Base-by-base conservation (phyloP, 2,329 filamentous ascomycete species). In the Trichoderma harzianum region DNA sequence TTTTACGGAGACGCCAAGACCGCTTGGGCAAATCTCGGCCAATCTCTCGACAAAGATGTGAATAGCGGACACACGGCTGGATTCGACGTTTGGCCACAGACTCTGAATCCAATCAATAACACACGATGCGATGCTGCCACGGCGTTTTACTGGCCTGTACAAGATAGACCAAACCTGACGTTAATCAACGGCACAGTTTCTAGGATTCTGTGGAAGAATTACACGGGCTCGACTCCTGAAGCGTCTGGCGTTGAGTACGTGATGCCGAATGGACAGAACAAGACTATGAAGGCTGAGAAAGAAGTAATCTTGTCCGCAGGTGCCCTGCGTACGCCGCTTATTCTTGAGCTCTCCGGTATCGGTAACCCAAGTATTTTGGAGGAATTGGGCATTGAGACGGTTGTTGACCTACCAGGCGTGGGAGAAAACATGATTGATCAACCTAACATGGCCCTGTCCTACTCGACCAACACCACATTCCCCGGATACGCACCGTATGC, bases 351-450 rank as follows among this genome's bases (percentile, higher is more conserved):
- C 8, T 80, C 79, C 2, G 81, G 81, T 18, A 76, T 83, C 55
- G 80, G 81, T 3, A 76, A 78, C 21, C 67, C 76, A 2, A 69
- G 70, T 1, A 74, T 83, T 7, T 75, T 83, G 30, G 65, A 75
- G 18, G 74, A 77, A 11, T 78, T 80, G 11, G 77, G 77, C n/a
- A 80, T 84, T 57, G 68, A 75, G 7, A 68, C 76, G 5, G 72
- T 82, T 16, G 74, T 83, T 14, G 76, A 82, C 62, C 75, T 83
- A 30, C 79, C 81, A 8, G 82, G 64, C 18, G 73, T 84, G 12
- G 83, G 83, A 65, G 80, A 81, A 73, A 84, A 84, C 73, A 78
- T 83, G 60, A 80, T 82, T 73, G 83, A 85, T 63, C 86, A 89
- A 75, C 78, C 87, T 16, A 78, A 78, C 71, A 76, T 74, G 2